Evolutionary conservation across 225 moss, liverwort and hornwort species (phyloP), one percentile per base, ranked within the genome.

Genomic region (Polytrichum commune): DNA sequence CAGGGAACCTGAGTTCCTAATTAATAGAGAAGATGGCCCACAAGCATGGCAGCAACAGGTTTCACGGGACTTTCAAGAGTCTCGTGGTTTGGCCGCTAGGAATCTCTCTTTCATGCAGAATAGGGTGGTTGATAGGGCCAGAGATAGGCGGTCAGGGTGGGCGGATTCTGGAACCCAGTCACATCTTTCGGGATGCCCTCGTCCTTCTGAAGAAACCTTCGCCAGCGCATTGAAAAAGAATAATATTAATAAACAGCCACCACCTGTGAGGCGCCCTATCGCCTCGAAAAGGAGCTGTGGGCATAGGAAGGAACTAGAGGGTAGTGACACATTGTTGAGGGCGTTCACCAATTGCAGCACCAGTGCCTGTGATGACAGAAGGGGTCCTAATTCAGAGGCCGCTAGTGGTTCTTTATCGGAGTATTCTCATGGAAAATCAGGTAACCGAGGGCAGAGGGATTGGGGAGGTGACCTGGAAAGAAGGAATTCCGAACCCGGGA

Each of bases 41-140:
- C 84, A 85, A 77, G 71, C 75, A 64, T 88, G 88, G 88, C 88
- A 75, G 71, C 87, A 79, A 73, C 88, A 82, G 82, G 63, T 84
- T 63, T 32, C 69, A 69, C 70, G 27, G 53, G 84, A 88, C 68
- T 82, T 80, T 78, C 53, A 79, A 69, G 88, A 82, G 60, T 66
- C 84, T 71, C 84, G 81, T 23, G 79, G 80, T 58, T 63, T 77
- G 73, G 85, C 71, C 30, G 82, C 75, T 55, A 82, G 80, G 24
- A 84, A 71, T 76, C 72, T 79, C 35, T 63, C 82, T 29, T 82
- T 75, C 60, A 67, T 78, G 68, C 88, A 78, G 28, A 78, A 28
- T 74, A 75, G 88, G 55, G 66, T 82, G 66, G 84, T 69, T 38
- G 85, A 88, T 35, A 88, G 85, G 72, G 55, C 69, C 53, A 82